phyloP scores from a whole-genome alignment of 2,329 filamentous ascomycete species.

The Pezicula neosporulosa region DNA sequence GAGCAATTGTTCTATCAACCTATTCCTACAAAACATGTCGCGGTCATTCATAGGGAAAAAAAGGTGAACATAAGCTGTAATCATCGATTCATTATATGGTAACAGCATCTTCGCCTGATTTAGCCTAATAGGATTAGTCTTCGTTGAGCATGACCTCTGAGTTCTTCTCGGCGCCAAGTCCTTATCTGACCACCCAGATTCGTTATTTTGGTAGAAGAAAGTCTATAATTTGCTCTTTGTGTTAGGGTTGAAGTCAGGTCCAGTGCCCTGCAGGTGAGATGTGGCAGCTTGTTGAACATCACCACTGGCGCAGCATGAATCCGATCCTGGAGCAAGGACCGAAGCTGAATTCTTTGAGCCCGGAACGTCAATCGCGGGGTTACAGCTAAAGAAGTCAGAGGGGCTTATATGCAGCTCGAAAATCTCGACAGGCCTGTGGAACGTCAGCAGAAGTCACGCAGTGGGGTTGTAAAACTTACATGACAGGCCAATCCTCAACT shows the following conservation, averaged over 20 bases:
- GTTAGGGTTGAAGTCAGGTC: slow-evolving; percentile 17
- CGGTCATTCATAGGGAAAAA: too few species aligned
- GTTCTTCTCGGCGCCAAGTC: too few species aligned
- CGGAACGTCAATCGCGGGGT: slow-evolving; percentile 56
- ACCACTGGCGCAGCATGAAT: slow-evolving; percentile 17
- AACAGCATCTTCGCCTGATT: too few species aligned
- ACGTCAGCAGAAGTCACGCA: neutral
- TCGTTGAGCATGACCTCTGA: neutral
- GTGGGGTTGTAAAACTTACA: slow-evolving; percentile 39
- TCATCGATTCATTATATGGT: too few species aligned
- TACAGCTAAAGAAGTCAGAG: slow-evolving; percentile 54
- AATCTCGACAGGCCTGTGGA: slow-evolving; percentile 61
- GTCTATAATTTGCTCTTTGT: slow-evolving; percentile 13
- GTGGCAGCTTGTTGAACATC: slow-evolving; percentile 13
- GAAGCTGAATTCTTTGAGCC: slow-evolving; percentile 53
- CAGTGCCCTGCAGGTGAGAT: slow-evolving; percentile 17
- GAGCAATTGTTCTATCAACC: too few species aligned
- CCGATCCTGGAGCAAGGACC: slow-evolving; percentile 8
- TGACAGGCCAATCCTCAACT: slow-evolving; percentile 86
- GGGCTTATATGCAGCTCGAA: slow-evolving; percentile 69
- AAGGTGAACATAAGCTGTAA: too few species aligned
- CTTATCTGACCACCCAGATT: neutral
- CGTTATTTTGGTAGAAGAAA: neutral
- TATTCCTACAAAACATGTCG: too few species aligned
- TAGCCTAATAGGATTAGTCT: too few species aligned